Conservation (phyloP, 805 yeast genomes). For the Cyberlindnera xylosilytica region DNA sequence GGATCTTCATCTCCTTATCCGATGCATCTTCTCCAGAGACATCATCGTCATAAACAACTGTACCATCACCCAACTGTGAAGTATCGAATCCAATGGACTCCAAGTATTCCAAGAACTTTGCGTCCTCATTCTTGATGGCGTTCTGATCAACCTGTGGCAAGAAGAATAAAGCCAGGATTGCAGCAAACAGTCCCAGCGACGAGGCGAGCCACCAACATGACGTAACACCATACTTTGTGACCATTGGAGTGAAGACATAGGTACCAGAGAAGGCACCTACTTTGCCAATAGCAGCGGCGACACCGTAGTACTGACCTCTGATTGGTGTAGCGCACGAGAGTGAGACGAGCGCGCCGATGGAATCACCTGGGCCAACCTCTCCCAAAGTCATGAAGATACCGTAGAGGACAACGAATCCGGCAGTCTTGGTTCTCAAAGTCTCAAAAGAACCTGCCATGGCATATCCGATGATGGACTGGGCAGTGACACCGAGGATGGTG, state of each 20-base stretch:
- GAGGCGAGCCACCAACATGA: constrained; percentile 84
- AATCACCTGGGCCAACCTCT: constrained; percentile 94
- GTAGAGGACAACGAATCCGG: constrained; percentile 77
- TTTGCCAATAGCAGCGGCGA: constrained; percentile 90
- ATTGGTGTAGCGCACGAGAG: constrained; percentile 84
- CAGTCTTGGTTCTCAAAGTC: constrained; percentile 56
- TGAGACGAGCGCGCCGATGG: constrained; percentile 82
- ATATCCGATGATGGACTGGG: constrained; percentile 79
- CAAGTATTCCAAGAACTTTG: constrained; percentile 64
- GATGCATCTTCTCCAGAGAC: not conserved
- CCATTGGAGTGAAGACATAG: constrained; percentile 81
- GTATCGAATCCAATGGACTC: constrained; percentile 67
- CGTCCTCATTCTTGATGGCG: constrained; percentile 77
- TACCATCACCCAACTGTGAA: constrained; percentile 45
- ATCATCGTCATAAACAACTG: not conserved
- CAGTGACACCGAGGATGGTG: constrained; percentile 58
- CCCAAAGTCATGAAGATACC: constrained; percentile 88
- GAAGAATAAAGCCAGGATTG: constrained; percentile 61
- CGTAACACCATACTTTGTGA: constrained; percentile 60
- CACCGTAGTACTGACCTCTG: constrained; percentile 87
- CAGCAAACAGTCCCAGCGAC: constrained; percentile 70
- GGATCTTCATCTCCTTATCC: too few relatives aligned
- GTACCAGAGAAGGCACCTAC: constrained; percentile 92
- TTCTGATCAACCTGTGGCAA: constrained; percentile 83
- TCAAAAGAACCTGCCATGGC: constrained; percentile 74